Percentiles rank a stretch among this genome's conserved stretches.
phyloP scores from a whole-genome alignment of 495 filamentous ascomycete species.

The Aspergillus saccharolyticus region DNA sequence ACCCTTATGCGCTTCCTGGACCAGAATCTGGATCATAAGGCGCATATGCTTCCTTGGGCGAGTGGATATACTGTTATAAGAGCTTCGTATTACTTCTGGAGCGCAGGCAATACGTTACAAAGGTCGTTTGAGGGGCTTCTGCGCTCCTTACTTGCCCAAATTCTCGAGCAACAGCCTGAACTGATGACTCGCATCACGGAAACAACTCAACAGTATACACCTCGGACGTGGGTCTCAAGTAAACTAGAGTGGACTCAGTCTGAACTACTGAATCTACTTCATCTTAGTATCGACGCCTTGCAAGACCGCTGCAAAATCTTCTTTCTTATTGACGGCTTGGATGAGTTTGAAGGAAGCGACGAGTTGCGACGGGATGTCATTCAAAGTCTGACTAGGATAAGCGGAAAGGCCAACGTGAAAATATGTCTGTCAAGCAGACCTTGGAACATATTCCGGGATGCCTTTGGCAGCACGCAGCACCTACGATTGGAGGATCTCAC shows the following conservation, averaged over 20 bases:
- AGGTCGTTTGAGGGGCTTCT: background rate
- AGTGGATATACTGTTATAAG: background rate
- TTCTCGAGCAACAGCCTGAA: background rate
- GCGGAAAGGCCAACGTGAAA: background rate
- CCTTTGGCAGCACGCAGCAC: background rate
- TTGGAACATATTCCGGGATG: conserved; percentile 1
- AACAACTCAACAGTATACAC: too few relatives aligned
- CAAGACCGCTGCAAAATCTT: background rate
- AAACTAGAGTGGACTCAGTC: background rate
- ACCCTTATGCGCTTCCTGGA: background rate
- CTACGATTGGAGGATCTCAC: conserved; percentile 2
- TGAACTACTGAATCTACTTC: background rate
- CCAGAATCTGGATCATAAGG: background rate
- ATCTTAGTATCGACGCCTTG: background rate
- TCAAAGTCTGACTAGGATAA: background rate
- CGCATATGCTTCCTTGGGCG: conserved; percentile 3
- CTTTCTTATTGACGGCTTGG: conserved; percentile 1
- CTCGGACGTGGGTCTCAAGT: background rate
- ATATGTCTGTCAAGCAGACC: conserved; percentile 1
- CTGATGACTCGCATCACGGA: background rate
- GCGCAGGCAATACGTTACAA: background rate
- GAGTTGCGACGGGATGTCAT: background rate
- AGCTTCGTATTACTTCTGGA: background rate
- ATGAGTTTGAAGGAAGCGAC: background rate
- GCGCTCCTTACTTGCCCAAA: background rate